These are phyloP conservation scores for Heimioporus sp. DNA, from an alignment of 768 basidiomycete genomes.

Conservation along the genomic window DNA sequence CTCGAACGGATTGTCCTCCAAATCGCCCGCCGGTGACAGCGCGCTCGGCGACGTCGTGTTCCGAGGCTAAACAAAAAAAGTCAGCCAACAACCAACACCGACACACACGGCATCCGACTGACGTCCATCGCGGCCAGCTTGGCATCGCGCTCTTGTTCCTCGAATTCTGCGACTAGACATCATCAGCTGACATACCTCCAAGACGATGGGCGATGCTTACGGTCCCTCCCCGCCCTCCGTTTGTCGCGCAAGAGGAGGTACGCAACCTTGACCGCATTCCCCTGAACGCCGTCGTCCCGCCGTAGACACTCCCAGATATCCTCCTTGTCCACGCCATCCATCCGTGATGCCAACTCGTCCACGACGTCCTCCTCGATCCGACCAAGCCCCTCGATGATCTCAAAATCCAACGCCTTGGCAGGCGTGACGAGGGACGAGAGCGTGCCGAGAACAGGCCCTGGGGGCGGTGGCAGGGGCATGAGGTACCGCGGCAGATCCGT, in stretches of 20 bases:
- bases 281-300: conserved; percentile 78
- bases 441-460: conserved; percentile 73
- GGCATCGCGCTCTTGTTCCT: conserved; percentile 85
- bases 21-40: conserved; percentile 60
- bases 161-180: conserved; percentile 63
- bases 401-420: conserved; percentile 67
- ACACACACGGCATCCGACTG: conserved; percentile 34
- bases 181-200: conserved; percentile 9
- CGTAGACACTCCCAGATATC: conserved; percentile 87
- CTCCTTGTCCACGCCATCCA: conserved; percentile 74
- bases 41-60: conserved; percentile 66
- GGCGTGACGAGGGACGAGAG: conserved; percentile 71
- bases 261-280: conserved; percentile 94
- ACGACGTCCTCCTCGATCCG: conserved; percentile 91
- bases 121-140: conserved; percentile 80
- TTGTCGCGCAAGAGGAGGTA: conserved; percentile 94
- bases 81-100: not conserved
- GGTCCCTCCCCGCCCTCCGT: conserved; percentile 74
- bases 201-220: conserved; percentile 47
- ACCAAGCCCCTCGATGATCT: conserved; percentile 89
- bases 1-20: conserved; percentile 81
- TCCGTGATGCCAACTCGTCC: conserved; percentile 69
- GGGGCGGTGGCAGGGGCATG: conserved; percentile 72
- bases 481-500: conserved; percentile 86
- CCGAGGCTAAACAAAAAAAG: conserved; percentile 49